Evolutionary conservation across 1,284 basidiomycete species (phyloP), one percentile per base, ranked within the genome.

Genomic region (Bothia castanella): DNA sequence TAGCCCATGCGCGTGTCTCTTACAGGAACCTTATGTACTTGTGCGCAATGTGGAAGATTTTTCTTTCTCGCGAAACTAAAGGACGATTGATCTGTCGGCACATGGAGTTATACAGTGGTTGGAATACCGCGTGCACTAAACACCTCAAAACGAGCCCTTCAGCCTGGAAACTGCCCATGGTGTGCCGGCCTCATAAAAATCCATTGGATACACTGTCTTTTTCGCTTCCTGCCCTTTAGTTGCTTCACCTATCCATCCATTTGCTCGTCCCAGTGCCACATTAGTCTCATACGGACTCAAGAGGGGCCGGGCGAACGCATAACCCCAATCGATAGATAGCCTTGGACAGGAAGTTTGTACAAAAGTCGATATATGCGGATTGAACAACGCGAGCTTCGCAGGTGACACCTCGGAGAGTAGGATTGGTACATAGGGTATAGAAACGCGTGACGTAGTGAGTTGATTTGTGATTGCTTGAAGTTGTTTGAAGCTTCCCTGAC

Each of bases 261-360:
- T 69, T 16, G 82, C 74, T 56, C 80, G 77, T 2, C 92, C 91
- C 0, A 97, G 75, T 5, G 88, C 92, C 4, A 98, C 90, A 10
- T 87, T 86, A 0, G 92, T 88, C 71, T 99, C 97, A 67, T 98
- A 99, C 0, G 96, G 94, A 59, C 86, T 96, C 25, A 99, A 73
- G 40, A 99, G 73, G 0, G 97, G 97, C 27, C 81, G 78, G 45
- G 87, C 76, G 71, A 99, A 99, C 0, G 96, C 96, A 63, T 94
- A 94, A 3, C 94, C 94, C 97, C 97, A 99, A 67, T 99, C 97
- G 54, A 99, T 99, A 8, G 92, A 95, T 44, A 99, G 72, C 14
- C 96, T 82, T 2, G 96, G 96, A 71, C 96, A 98, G 0, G 92
- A 92, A 2, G 96, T 98, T 68, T 98, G 96, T 19, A 98, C 84